These are phyloP conservation scores for Fusarium neocosmosporiellum DNA, from an alignment of 2,329 filamentous ascomycete genomes.

Conservation along the genomic window DNA sequence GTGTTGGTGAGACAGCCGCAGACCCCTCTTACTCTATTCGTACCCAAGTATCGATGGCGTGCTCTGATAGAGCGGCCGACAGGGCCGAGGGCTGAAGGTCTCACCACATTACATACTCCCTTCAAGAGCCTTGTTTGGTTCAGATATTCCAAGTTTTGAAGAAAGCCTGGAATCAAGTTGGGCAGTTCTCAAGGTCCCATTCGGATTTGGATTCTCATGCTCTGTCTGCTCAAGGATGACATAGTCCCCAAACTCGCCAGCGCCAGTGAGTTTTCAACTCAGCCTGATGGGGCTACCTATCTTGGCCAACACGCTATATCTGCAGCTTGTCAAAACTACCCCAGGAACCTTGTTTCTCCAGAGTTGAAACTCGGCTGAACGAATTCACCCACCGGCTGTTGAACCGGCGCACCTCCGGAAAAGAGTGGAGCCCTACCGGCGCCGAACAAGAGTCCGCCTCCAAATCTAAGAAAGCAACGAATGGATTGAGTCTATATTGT, in stretches of 20 bases:
- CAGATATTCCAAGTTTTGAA: not conserved
- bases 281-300: not conserved
- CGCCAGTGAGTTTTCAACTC: not conserved
- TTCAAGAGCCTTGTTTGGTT: not conserved
- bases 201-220: not conserved
- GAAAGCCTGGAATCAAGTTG: not conserved
- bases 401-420: not conserved
- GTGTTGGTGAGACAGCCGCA: not conserved
- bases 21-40: not conserved
- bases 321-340: not conserved
- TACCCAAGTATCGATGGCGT: not conserved
- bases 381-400: not conserved
- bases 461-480: not conserved
- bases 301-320: not conserved
- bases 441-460: not conserved
- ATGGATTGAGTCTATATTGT: not conserved
- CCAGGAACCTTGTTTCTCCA: not conserved
- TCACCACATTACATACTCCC: not conserved
- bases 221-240: not conserved
- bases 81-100: not conserved
- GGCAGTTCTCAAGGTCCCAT: not conserved
- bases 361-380: not conserved
- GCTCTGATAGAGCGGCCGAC: not conserved
- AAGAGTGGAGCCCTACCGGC: not conserved
- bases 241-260: accelerated